Base-by-base conservation (phyloP, 768 basidiomycete genomes). In the Suillus luteus region DNA sequence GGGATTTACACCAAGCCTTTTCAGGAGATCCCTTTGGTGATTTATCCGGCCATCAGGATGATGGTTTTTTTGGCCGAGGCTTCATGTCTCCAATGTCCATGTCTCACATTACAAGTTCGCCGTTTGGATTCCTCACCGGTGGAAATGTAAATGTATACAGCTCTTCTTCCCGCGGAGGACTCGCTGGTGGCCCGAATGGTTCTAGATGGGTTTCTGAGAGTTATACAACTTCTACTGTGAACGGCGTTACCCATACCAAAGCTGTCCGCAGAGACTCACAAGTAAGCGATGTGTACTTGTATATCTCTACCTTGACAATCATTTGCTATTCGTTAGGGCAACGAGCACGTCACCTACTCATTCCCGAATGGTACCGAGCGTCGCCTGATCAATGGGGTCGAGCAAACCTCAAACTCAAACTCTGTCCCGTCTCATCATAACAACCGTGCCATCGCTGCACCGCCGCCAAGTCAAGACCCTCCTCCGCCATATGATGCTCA, bases 291-390 rank as follows among this genome's bases (percentile, higher is more conserved):
- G 5, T 19, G 57, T 60, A 38, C 46, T 8, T 43, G 33, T 17
- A 10, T n/a, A 38, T 62, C 7, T 11, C 15, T n/a, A 51, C 61
- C 5, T 60, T 58, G 61, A 49, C 40, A 40, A 60, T 62, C 60
- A 60, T 68, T 57, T 58, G 62, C 70, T 49, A 52, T 63, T 46
- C 22, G 55, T 52, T 65, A 93, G 91, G 91, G 91, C 3, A 91
- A 91, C 67, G 89, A 91, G 68, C 89, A 92, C 72, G 77, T 89
- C 55, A 86, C 83, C 14, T 85, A 86, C 59, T 86, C 80, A 9
- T 84, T 82, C 62, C 84, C 87, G 6, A 89, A 92, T 61, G 91
- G 91, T 10, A 83, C 84, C 49, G 81, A 90, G 70, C 77, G 85
- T 2, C 81, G 82, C 69, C 88, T 84, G 17, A 78, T 93, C 68